These are phyloP conservation scores for Aspergillus arachidicola DNA, from an alignment of 2,329 filamentous ascomycete genomes.

Conservation along the genomic window DNA sequence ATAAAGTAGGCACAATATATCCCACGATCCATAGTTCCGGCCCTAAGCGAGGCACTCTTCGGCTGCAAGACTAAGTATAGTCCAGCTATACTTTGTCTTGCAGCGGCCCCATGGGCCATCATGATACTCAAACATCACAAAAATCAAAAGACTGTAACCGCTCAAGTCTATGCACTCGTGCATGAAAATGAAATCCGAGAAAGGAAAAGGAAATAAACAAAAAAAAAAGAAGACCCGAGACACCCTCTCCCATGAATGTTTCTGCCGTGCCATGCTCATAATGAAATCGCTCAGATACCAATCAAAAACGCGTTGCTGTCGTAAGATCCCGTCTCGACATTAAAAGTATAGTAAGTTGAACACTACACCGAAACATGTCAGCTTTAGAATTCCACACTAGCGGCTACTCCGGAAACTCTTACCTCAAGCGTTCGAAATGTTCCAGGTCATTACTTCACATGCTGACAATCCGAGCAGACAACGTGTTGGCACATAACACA, in stretches of 20 bases:
- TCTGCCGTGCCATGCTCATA: constrained; percentile 8
- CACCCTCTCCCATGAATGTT: constrained; percentile 7
- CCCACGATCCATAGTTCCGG: constrained; percentile 11
- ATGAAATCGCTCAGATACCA: constrained; percentile 12
- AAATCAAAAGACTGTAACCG: constrained; percentile 9
- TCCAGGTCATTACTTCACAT: constrained; percentile 28
- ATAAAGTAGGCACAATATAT: neutral
- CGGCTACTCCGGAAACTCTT: constrained; percentile 10
- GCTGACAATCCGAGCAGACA: constrained; percentile 31
- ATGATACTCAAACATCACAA: constrained; percentile 15
- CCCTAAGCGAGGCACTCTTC: constrained; percentile 17
- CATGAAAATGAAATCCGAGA: constrained; percentile 5
- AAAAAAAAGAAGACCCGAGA: constrained; percentile 15
- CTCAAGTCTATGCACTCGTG: constrained; percentile 7
- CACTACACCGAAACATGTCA: neutral
- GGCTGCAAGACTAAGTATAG: constrained; percentile 13
- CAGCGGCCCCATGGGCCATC: constrained; percentile 17
- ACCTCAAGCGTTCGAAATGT: constrained; percentile 8
- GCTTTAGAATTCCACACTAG: neutral
- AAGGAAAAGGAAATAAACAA: constrained; percentile 10
- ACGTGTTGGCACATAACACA: constrained; percentile 39
- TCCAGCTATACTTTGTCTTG: constrained; percentile 11
- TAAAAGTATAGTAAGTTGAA: neutral
- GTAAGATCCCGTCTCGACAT: constrained; percentile 2
- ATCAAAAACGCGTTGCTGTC: constrained; percentile 1